Percentiles rank a stretch among this genome's conserved stretches.
phyloP scores from a whole-genome alignment of 176 grass and related monocot genomes.

The Oropetium thomaeum region DNA sequence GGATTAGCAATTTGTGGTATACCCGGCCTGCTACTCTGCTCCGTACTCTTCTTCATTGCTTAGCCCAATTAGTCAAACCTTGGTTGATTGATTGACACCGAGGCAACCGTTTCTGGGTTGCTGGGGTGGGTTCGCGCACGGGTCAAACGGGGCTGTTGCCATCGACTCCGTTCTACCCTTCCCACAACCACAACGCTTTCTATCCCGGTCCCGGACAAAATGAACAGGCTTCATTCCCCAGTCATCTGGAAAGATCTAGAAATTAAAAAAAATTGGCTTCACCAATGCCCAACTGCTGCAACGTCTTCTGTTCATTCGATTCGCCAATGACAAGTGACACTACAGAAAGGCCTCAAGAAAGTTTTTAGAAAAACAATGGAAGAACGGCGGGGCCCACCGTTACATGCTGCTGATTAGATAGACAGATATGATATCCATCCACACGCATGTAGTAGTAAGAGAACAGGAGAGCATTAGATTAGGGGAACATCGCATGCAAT shows the following conservation, averaged over 20 bases:
- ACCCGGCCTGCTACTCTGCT: neutral
- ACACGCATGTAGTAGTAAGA: neutral
- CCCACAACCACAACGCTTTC: no score
- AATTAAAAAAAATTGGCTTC: neutral
- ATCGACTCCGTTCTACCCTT: constrained; percentile 36
- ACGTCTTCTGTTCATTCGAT: no score
- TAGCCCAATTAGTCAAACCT: neutral
- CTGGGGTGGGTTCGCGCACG: neutral
- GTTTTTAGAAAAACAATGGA: neutral
- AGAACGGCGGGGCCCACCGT: neutral
- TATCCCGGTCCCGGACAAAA: neutral
- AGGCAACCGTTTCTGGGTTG: neutral
- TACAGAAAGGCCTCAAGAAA: neutral
- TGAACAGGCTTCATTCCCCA: neutral
- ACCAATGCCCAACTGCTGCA: neutral
- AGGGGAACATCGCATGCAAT: constrained; percentile 3
- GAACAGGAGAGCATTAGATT: constrained; percentile 16
- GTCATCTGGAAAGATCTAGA: neutral
- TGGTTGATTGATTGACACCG: constrained; percentile 3
- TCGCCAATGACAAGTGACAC: neutral
- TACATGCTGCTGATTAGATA: constrained; percentile 34
- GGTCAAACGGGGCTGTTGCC: constrained; percentile 25
- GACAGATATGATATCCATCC: neutral
- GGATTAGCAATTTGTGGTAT: no score
- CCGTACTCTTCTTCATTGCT: neutral